These are phyloP conservation scores for Periconia sp. DNA, from an alignment of 2,329 filamentous ascomycete genomes.

Conservation along the genomic window DNA sequence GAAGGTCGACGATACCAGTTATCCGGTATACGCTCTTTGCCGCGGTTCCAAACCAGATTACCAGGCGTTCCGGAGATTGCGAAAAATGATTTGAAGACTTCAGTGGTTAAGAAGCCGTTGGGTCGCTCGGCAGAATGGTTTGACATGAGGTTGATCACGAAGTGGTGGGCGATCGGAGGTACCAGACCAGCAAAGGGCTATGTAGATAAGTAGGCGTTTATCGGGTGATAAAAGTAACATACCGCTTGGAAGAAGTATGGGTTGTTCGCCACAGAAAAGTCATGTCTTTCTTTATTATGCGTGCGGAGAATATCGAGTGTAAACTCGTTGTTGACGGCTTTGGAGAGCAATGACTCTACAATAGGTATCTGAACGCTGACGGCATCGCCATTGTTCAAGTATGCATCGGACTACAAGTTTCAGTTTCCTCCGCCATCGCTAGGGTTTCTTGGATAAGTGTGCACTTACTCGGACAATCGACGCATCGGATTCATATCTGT, in stretches of 20 bases:
- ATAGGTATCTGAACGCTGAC: not conserved
- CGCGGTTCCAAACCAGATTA: slow-evolving; percentile 33
- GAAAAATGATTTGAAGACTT: slow-evolving; percentile 45
- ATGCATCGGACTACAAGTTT: not conserved
- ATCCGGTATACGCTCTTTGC: slow-evolving; percentile 46
- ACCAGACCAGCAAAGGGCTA: not conserved
- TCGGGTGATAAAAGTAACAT: not conserved
- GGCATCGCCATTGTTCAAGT: slow-evolving; percentile 3
- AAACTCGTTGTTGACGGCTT: slow-evolving; percentile 4
- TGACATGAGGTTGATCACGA: slow-evolving; percentile 26
- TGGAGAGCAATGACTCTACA: not conserved
- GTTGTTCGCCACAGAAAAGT: not conserved
- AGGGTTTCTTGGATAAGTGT: too few relatives aligned
- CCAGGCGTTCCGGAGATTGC: slow-evolving; percentile 34
- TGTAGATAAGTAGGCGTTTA: too few relatives aligned
- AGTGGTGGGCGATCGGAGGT: slow-evolving; percentile 5
- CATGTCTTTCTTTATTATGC: slow-evolving; percentile 3
- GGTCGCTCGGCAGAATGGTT: slow-evolving; percentile 44
- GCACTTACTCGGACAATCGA: not conserved
- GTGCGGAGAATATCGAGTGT: slow-evolving; percentile 2
- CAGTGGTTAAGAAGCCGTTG: slow-evolving; percentile 38
- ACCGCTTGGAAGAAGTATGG: too few relatives aligned
- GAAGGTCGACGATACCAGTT: slow-evolving; percentile 34
- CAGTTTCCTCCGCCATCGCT: too few relatives aligned
- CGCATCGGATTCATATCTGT: slow-evolving; percentile 3